phyloP scores from a whole-genome alignment of 2,329 filamentous ascomycete species.

The Ophiostoma perfectum region DNA sequence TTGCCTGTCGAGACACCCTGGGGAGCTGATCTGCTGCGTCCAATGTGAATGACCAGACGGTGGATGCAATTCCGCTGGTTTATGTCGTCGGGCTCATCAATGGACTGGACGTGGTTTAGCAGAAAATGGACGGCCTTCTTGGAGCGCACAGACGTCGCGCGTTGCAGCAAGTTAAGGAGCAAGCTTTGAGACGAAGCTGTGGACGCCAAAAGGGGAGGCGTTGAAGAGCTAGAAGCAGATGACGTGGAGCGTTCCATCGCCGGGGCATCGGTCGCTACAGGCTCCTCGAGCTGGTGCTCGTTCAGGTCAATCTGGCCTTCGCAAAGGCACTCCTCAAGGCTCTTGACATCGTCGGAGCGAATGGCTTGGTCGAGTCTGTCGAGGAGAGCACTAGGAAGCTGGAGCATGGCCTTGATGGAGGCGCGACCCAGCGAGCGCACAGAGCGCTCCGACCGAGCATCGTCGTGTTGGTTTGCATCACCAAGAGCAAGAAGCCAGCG shows the following conservation, averaged over 20 bases:
- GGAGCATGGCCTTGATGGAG: constrained; percentile 68
- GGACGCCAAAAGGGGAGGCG: not conserved
- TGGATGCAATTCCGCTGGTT: constrained; percentile 93
- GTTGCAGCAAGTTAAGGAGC: constrained; percentile 74
- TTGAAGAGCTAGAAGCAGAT: not conserved
- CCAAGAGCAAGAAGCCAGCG: constrained; percentile 82
- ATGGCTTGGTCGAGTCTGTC: constrained; percentile 70
- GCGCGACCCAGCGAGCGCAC: constrained; percentile 70
- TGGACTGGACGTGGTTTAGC: constrained; percentile 59
- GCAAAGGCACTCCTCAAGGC: constrained; percentile 52
- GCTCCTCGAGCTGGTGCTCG: not conserved
- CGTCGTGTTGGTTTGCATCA: constrained; percentile 70
- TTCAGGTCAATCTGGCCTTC: constrained; percentile 47
- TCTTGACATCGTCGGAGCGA: constrained; percentile 57
- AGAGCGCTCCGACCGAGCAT: constrained; percentile 68
- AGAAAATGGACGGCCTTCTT: constrained; percentile 66
- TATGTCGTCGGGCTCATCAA: constrained; percentile 87
- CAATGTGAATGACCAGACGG: constrained; percentile 85
- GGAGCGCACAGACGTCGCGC: constrained; percentile 65
- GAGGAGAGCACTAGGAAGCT: constrained; percentile 61
- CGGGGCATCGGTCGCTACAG: not conserved
- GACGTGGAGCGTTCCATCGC: constrained; percentile 6
- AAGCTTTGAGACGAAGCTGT: constrained; percentile 50
- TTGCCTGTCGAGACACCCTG: constrained; percentile 17
- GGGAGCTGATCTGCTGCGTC: constrained; percentile 56